A percentile compares a stretch with the other conserved stretches of the same genome.
These are phyloP conservation scores for Stephanodiscus minutulus DNA, from an alignment of 108 stramenopile genomes.

Conservation along the genomic window DNA sequence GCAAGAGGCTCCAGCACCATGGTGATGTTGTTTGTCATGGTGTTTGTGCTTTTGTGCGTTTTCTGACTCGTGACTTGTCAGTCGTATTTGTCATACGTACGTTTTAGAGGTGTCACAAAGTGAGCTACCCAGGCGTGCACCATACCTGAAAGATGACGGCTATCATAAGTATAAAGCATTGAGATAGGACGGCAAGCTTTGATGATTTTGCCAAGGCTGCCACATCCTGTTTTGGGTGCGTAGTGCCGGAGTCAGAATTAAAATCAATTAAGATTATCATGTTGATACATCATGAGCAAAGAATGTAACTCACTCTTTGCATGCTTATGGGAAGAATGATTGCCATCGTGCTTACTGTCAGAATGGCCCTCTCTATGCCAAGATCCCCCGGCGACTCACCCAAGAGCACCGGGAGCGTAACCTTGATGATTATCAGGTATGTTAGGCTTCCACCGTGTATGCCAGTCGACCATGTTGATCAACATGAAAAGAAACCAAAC, in stretches of 20 bases:
- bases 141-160: slow-evolving; percentile 40
- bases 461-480: slow-evolving; percentile 81
- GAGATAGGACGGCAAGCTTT: slow-evolving; percentile 33
- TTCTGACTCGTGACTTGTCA: no score
- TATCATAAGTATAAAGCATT: slow-evolving; percentile 29
- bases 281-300: not conserved
- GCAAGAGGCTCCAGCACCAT: no score
- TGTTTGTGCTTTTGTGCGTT: no score
- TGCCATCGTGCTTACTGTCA: slow-evolving; percentile 60
- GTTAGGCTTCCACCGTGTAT: slow-evolving; percentile 82
- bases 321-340: slow-evolving; percentile 71
- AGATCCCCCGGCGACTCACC: slow-evolving; percentile 57
- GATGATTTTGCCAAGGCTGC: slow-evolving; percentile 73
- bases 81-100: no score
- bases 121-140: no score
- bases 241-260: not conserved
- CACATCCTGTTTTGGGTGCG: slow-evolving; percentile 57
- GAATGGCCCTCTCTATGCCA: slow-evolving; percentile 47
- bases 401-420: slow-evolving; percentile 67
- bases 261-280: not conserved
- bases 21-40: no score
- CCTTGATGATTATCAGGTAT: slow-evolving; percentile 86
- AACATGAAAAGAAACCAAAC: slow-evolving; percentile 65
- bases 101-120: no score
- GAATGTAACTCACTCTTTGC: slow-evolving; percentile 55